Conservation (phyloP, 176 grass and related monocot genomes). For the Pharus latifolius region DNA sequence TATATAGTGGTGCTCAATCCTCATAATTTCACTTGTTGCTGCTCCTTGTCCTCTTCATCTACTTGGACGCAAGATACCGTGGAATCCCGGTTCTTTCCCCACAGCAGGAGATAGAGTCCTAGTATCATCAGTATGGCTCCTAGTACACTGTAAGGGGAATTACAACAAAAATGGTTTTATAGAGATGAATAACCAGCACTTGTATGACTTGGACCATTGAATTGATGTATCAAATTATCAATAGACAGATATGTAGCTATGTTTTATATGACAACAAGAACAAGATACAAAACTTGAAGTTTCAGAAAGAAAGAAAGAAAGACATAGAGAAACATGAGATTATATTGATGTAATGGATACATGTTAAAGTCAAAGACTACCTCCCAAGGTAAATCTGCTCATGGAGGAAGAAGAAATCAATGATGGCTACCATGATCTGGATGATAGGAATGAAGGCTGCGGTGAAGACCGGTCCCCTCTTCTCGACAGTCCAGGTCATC, state of each 20-base stretch:
- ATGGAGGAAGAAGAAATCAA: constrained; percentile 64
- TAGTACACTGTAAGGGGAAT: constrained; percentile 32
- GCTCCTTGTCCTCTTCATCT: constrained; percentile 14
- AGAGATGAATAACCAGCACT: background rate
- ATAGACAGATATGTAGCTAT: too few relatives aligned
- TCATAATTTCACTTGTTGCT: background rate
- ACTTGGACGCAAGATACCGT: background rate
- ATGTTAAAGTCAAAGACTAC: background rate
- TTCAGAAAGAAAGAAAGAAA: background rate
- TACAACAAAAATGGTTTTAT: background rate
- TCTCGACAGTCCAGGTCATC: constrained; percentile 84
- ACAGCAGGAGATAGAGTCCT: constrained; percentile 65
- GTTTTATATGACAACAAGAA: background rate
- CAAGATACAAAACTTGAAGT: background rate
- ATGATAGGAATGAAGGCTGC: constrained; percentile 69
- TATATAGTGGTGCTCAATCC: background rate
- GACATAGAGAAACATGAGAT: too few relatives aligned
- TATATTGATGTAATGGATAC: background rate
- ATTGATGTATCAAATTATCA: too few relatives aligned
- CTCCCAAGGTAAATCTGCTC: constrained; percentile 61
- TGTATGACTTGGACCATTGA: too few relatives aligned
- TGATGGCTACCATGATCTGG: constrained; percentile 72
- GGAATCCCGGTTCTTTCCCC: constrained; percentile 75
- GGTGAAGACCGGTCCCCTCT: constrained; percentile 77
- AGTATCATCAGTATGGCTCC: constrained; percentile 48